Conservation (phyloP, 2,329 filamentous ascomycete genomes). For the Cercospora beticola region DNA sequence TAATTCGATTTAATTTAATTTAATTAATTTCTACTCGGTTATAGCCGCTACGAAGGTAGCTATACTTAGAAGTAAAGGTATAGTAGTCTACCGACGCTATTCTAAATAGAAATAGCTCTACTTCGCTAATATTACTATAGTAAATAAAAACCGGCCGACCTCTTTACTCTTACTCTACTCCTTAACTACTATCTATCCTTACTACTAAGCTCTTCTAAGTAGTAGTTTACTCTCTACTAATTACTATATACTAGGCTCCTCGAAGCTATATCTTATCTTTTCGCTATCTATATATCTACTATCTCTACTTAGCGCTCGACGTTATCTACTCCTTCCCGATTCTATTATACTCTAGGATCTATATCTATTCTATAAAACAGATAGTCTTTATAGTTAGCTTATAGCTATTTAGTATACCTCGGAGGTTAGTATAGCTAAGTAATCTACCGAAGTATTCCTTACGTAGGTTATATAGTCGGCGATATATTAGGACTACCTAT, state of each 20-base stretch:
- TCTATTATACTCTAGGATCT: slow-evolving; percentile 21
- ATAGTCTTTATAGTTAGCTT: slow-evolving; percentile 22
- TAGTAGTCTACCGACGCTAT: too few species aligned
- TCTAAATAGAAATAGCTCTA: too few species aligned
- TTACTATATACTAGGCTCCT: slow-evolving; percentile 15
- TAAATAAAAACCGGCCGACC: slow-evolving; percentile 16
- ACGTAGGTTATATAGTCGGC: slow-evolving; percentile 17
- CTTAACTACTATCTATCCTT: slow-evolving; percentile 8
- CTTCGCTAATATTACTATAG: too few species aligned
- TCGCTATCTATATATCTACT: slow-evolving; percentile 18
- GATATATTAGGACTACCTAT: slow-evolving; percentile 21
- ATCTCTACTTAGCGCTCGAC: slow-evolving; percentile 16
- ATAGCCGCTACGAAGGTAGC: too few species aligned
- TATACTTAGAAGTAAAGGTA: too few species aligned
- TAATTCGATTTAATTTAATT: too few species aligned
- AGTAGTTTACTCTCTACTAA: slow-evolving; percentile 13
- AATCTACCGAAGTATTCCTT: slow-evolving; percentile 8
- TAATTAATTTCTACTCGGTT: too few species aligned
- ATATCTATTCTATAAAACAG: slow-evolving; percentile 19
- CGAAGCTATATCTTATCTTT: slow-evolving; percentile 14
- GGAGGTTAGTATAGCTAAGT: slow-evolving; percentile 12
- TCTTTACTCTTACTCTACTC: slow-evolving; percentile 8
- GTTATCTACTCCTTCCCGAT: slow-evolving; percentile 20
- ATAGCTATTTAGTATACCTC: slow-evolving; percentile 17
- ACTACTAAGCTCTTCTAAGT: neutral